A percentile compares a stretch with the other conserved stretches of the same genome.
Evolutionary conservation across 1,139 yeast genomes (phyloP).

Genomic region (Lodderomyces beijingensis): DNA sequence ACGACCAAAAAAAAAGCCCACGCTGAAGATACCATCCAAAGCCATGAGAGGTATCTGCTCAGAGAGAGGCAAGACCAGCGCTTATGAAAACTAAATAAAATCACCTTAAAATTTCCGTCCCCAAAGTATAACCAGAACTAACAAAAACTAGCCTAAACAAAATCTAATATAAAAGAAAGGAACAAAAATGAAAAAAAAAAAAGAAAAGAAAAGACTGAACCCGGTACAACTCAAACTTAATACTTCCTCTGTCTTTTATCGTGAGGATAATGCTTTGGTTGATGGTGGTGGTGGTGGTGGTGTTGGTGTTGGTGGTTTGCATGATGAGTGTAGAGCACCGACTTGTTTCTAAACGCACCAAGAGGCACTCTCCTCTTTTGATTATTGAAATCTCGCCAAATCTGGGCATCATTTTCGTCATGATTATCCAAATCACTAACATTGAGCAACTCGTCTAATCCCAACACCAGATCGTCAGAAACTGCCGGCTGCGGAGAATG

Average conservation of each 20-base stretch:
- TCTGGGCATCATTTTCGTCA: conserved; percentile 50
- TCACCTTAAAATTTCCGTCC: too few species aligned
- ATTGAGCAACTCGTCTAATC: conserved; percentile 80
- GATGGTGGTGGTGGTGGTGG: conserved; percentile 2
- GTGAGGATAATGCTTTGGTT: background rate
- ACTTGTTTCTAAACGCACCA: conserved; percentile 85
- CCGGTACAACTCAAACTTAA: background rate
- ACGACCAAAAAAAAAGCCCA: too few species aligned
- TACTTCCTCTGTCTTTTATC: background rate
- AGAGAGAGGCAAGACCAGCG: too few species aligned
- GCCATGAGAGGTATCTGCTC: too few species aligned
- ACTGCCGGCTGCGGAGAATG: conserved; percentile 1
- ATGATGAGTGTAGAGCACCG: conserved; percentile 34
- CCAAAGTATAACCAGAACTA: too few species aligned
- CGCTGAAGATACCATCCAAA: too few species aligned
- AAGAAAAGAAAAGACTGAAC: background rate
- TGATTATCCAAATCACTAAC: conserved; percentile 85
- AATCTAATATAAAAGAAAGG: background rate
- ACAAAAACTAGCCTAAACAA: too few species aligned
- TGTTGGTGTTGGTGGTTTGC: conserved; percentile 7
- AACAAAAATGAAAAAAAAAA: background rate
- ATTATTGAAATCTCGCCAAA: conserved; percentile 51
- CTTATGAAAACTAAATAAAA: too few species aligned
- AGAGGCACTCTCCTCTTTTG: conserved; percentile 67
- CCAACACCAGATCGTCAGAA: conserved; percentile 55